Evolutionary conservation across 2,329 filamentous ascomycete species (phyloP).

Genomic region (Hypoxylon sp.): DNA sequence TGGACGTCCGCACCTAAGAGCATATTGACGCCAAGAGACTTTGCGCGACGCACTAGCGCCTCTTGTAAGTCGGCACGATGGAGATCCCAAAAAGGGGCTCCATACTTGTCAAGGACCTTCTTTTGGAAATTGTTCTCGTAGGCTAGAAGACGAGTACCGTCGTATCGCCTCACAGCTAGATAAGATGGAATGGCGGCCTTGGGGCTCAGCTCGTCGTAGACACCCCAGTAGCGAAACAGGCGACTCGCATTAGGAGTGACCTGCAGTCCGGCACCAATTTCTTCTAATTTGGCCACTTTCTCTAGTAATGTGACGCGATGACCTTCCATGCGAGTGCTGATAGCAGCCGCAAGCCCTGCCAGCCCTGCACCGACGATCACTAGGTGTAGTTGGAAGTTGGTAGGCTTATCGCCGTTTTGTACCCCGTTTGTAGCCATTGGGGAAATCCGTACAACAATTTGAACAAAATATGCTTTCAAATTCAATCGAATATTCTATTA

Average conservation of each 20-base stretch:
- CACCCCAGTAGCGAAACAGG: constrained; percentile 39
- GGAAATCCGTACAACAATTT: neutral
- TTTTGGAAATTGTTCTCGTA: constrained; percentile 41
- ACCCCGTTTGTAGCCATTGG: constrained; percentile 14
- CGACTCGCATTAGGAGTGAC: constrained; percentile 44
- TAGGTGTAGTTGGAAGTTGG: constrained; percentile 33
- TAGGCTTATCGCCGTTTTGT: constrained; percentile 16
- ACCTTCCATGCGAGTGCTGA: constrained; percentile 41
- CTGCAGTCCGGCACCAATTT: constrained; percentile 40
- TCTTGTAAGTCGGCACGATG: constrained; percentile 58
- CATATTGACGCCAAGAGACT: constrained; percentile 39
- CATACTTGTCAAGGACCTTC: constrained; percentile 39
- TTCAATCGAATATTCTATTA: neutral
- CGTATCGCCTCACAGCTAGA: constrained; percentile 42
- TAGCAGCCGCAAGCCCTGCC: constrained; percentile 43
- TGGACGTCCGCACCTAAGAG: constrained; percentile 36
- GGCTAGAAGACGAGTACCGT: constrained; percentile 37
- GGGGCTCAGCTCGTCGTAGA: constrained; percentile 39
- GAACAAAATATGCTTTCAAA: constrained; percentile 1
- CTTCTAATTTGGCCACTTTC: constrained; percentile 37
- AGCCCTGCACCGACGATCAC: constrained; percentile 43
- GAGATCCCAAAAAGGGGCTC: constrained; percentile 62
- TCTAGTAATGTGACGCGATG: constrained; percentile 42
- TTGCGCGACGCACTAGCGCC: constrained; percentile 37
- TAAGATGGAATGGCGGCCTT: constrained; percentile 39